phyloP scores from a whole-genome alignment of 768 basidiomycete species.

The Plicaturopsis crispa region DNA sequence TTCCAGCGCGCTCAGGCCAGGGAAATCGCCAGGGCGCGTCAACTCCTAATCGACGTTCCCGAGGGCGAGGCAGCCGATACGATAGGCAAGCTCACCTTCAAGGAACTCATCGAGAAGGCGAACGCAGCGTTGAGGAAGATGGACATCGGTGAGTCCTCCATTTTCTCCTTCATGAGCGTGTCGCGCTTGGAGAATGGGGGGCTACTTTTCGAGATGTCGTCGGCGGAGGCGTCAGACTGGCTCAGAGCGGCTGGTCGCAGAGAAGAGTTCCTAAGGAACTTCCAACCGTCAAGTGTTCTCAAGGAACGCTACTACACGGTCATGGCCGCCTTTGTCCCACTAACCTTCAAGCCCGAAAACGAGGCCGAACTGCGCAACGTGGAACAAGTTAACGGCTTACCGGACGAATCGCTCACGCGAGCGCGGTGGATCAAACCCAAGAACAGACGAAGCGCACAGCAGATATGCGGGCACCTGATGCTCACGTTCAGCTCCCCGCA shows the following conservation, averaged over 20 bases:
- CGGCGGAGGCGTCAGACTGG: conserved; percentile 34
- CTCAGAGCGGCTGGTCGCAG: conserved; percentile 1
- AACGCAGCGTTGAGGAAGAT: not conserved
- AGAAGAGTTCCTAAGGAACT: conserved; percentile 5
- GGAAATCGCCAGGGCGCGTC: too few relatives aligned
- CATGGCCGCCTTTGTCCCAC: conserved; percentile 16
- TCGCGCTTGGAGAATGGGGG: conserved; percentile 19
- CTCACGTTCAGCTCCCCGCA: conserved; percentile 11
- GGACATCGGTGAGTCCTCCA: not conserved
- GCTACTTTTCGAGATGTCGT: conserved; percentile 41
- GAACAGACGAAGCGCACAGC: conserved; percentile 7
- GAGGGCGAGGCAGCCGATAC: too few relatives aligned
- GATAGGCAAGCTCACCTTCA: conserved; percentile 6
- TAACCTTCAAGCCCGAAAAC: conserved; percentile 6
- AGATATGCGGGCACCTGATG: conserved; percentile 16
- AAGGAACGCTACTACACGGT: conserved; percentile 3
- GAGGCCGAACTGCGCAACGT: not conserved
- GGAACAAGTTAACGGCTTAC: conserved; percentile 11
- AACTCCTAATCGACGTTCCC: too few relatives aligned
- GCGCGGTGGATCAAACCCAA: conserved; percentile 21
- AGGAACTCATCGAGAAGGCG: conserved; percentile 11
- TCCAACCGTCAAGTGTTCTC: conserved; percentile 7
- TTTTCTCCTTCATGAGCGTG: conserved; percentile 13
- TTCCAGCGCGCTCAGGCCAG: too few relatives aligned
- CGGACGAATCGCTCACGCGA: not conserved